Evolutionary conservation across 2,329 filamentous ascomycete genomes (phyloP).

Genomic region (Lanzia echinophila): DNA sequence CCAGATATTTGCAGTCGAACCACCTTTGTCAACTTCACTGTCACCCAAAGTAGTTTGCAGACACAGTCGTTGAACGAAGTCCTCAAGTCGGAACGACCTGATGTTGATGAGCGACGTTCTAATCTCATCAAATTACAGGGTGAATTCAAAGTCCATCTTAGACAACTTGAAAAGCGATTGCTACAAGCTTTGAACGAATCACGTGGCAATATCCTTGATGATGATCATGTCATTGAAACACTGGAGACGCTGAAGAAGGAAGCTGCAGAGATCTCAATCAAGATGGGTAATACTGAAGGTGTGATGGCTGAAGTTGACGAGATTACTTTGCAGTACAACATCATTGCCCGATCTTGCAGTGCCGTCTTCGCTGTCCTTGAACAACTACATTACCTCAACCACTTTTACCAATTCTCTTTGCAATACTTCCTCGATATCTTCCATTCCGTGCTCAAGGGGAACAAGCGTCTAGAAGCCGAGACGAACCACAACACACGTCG

Average conservation of each 20-base stretch:
- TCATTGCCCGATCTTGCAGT: conserved; percentile 91
- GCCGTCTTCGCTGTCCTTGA: conserved; percentile 95
- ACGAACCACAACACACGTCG: conserved; percentile 73
- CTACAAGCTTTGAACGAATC: conserved; percentile 96
- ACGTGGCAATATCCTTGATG: conserved; percentile 93
- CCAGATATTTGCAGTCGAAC: conserved; percentile 97
- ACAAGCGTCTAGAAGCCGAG: conserved; percentile 63
- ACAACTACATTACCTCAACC: conserved; percentile 95
- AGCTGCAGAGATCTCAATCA: conserved; percentile 88
- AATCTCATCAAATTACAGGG: conserved; percentile 98
- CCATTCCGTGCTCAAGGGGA: conserved; percentile 78
- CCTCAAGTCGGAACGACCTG: conserved; percentile 91
- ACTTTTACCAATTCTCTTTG: conserved; percentile 98
- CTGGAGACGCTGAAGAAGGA: conserved; percentile 97
- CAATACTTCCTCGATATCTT: conserved; percentile 99
- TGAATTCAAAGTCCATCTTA: conserved; percentile 97
- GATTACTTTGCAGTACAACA: conserved; percentile 89
- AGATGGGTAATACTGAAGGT: conserved; percentile 94
- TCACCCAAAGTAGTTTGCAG: conserved; percentile 96
- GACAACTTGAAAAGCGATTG: conserved; percentile 88
- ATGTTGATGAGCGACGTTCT: conserved; percentile 91
- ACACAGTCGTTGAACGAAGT: conserved; percentile 97
- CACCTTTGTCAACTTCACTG: conserved; percentile 98
- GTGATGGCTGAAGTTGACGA: conserved; percentile 97
- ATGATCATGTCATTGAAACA: conserved; percentile 96